Percentiles rank a stretch among this genome's conserved stretches.
These are phyloP conservation scores for Vitis hybrid DNA, from an alignment of 177 flowering plant genomes.

Conservation along the genomic window DNA sequence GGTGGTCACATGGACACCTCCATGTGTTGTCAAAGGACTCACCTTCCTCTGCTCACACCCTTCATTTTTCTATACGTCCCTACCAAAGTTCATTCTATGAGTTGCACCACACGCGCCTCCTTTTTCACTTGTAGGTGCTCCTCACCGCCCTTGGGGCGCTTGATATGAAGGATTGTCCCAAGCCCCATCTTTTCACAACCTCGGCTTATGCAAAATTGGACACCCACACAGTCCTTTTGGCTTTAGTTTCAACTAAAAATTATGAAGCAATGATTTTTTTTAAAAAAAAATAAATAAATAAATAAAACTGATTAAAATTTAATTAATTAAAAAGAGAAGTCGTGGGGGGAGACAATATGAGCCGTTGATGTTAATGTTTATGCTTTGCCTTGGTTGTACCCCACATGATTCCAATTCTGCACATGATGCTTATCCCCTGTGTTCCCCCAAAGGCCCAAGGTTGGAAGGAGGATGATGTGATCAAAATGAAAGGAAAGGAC, in stretches of 20 bases:
- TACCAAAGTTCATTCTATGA: too few relatives aligned
- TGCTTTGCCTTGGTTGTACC: neutral
- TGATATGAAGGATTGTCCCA: neutral
- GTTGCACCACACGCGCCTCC: neutral
- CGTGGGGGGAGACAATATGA: neutral
- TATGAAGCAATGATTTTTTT: constrained; percentile 20
- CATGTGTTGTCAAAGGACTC: constrained; percentile 23
- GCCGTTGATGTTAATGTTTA: constrained; percentile 1
- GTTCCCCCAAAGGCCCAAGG: neutral
- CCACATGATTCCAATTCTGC: constrained; percentile 1
- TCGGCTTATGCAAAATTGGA: constrained; percentile 16
- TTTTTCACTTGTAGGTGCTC: neutral
- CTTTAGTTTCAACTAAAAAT: constrained; percentile 1
- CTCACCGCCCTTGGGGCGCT: neutral
- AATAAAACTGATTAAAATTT: neutral
- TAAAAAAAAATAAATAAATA: neutral
- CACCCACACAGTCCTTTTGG: neutral
- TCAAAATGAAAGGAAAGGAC: constrained; percentile 3
- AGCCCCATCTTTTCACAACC: neutral
- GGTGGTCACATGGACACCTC: constrained; percentile 32
- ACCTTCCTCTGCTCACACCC: too few relatives aligned
- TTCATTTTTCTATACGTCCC: too few relatives aligned
- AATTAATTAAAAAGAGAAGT: too few relatives aligned
- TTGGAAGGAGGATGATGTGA: neutral
- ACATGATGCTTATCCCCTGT: constrained; percentile 10